Conservation (phyloP, 768 basidiomycete species). For the Rhodotorula sphaerocarpa region DNA sequence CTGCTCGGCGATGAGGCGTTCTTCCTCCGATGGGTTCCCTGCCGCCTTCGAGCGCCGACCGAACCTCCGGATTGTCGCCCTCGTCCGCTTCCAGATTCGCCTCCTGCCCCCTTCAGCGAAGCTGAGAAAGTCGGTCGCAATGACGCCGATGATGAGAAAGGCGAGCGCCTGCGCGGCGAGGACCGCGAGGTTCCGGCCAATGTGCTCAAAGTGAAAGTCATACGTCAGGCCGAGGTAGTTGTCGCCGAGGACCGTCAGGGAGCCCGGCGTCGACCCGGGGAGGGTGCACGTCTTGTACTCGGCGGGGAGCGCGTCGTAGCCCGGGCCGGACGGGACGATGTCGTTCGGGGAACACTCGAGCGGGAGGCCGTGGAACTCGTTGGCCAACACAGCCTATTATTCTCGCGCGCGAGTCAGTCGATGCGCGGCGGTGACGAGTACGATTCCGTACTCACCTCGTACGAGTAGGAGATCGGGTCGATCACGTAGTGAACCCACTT, state of each 20-base stretch:
- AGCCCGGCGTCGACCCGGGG: constrained; percentile 51
- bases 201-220: constrained; percentile 44
- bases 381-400: constrained; percentile 34
- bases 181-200: constrained; percentile 49
- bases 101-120: constrained; percentile 13
- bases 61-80: constrained; percentile 4
- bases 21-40: too few relatives aligned
- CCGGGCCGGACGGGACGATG: constrained; percentile 35
- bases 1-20: background rate
- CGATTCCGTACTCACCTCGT: constrained; percentile 27
- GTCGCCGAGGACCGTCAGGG: constrained; percentile 50
- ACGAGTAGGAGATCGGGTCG: constrained; percentile 37
- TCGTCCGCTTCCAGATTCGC: constrained; percentile 24
- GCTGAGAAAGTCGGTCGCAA: constrained; percentile 28
- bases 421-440: background rate
- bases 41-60: too few relatives aligned
- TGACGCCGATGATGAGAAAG: constrained; percentile 30
- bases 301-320: constrained; percentile 15
- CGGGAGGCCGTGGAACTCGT: constrained; percentile 29
- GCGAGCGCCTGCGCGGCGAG: constrained; percentile 38
- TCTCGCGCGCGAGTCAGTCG: background rate
- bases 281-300: constrained; percentile 28
- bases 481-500: constrained; percentile 38
- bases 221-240: constrained; percentile 56
- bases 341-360: constrained; percentile 27